These are phyloP conservation scores for Lippia alba DNA, from an alignment of 305 asterid species.

Conservation along the genomic window DNA sequence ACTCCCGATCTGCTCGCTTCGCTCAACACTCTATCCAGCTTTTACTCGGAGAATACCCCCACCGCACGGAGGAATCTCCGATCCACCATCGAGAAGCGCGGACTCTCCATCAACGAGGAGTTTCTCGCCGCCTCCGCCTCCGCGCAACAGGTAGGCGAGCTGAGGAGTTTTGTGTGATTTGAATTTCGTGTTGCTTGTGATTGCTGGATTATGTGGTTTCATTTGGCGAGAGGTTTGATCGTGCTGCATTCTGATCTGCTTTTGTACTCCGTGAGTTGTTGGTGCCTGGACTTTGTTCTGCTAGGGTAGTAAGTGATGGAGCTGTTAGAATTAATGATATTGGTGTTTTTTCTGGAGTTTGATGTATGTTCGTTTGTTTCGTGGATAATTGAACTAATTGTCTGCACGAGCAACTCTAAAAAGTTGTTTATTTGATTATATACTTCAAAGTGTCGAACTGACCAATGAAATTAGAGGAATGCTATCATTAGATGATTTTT, in stretches of 20 bases:
- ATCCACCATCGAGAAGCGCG: conserved; percentile 93
- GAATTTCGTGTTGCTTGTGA: conserved; percentile 25
- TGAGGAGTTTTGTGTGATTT: background rate
- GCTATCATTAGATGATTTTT: background rate
- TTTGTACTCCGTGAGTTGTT: conserved; percentile 32
- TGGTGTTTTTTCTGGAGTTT: background rate
- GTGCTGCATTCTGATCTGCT: conserved; percentile 34
- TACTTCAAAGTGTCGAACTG: background rate
- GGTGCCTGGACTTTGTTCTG: conserved; percentile 32
- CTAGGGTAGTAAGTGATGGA: conserved; percentile 8
- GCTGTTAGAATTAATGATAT: background rate
- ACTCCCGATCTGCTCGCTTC: conserved; percentile 86
- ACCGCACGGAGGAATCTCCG: conserved; percentile 91
- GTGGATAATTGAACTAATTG: conserved; percentile 22
- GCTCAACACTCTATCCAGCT: conserved; percentile 83
- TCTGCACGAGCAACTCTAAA: background rate
- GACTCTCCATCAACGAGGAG: conserved; percentile 88
- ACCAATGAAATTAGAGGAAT: background rate
- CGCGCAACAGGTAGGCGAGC: conserved; percentile 68
- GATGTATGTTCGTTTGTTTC: conserved; percentile 28
- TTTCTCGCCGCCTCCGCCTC: conserved; percentile 78
- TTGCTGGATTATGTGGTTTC: conserved; percentile 16
- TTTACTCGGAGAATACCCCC: conserved; percentile 79
- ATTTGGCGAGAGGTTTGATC: conserved; percentile 31
- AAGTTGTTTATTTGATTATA: background rate